Evolutionary conservation across 78 protist genomes (phyloP).

Genomic region (Anaeramoeba flamelloides): DNA sequence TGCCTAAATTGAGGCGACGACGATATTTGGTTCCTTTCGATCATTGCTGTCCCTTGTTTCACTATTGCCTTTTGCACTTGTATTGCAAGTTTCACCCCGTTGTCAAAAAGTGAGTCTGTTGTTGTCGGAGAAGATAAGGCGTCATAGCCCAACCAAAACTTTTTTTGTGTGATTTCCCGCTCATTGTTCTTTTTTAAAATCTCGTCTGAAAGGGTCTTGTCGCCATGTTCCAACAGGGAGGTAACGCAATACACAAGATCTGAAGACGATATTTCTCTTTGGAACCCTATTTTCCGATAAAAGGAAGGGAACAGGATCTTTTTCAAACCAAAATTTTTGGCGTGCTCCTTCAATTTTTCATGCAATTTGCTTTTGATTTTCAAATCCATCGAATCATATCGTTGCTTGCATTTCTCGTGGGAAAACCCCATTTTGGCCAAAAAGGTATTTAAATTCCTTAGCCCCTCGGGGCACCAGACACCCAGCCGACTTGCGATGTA

Average conservation of each 20-base stretch:
- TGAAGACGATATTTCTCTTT: constrained; percentile 19
- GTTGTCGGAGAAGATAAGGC: constrained; percentile 15
- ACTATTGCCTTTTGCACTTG: constrained; percentile 27
- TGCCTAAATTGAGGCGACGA: constrained; percentile 30
- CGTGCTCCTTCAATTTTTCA: constrained; percentile 2
- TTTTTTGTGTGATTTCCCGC: constrained; percentile 13
- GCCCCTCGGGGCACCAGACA: background rate
- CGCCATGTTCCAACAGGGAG: constrained; percentile 29
- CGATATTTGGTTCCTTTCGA: constrained; percentile 23
- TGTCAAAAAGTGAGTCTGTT: background rate
- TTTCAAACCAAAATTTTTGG: constrained; percentile 21
- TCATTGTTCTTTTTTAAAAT: background rate
- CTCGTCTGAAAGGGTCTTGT: background rate
- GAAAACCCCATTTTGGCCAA: constrained; percentile 16
- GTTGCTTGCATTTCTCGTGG: constrained; percentile 1
- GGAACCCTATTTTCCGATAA: constrained; percentile 6
- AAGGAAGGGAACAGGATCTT: constrained; percentile 23
- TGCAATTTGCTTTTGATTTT: constrained; percentile 5
- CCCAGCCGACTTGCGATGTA: constrained; percentile 9
- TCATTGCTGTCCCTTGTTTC: constrained; percentile 21
- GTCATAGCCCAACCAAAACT: constrained; percentile 43
- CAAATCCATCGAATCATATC: constrained; percentile 10
- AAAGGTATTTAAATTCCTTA: background rate
- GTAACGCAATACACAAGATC: constrained; percentile 34
- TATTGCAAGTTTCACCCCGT: constrained; percentile 27